A percentile compares a stretch with the other conserved stretches of the same genome.
phyloP scores from a whole-genome alignment of 805 yeast species.

The Metschnikowia continentalis region DNA sequence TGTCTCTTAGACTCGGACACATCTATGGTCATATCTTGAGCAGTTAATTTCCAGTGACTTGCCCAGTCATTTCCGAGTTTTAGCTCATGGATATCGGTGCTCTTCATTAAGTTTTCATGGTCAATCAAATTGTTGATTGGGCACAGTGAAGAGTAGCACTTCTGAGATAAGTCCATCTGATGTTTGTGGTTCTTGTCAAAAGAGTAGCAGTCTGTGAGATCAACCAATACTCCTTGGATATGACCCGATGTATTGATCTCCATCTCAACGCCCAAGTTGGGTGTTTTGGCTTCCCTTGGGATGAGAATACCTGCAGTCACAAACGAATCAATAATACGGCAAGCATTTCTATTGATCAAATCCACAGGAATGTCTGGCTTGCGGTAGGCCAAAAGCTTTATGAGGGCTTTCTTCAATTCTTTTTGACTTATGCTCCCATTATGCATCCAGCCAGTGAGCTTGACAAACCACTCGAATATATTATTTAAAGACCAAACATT shows the following conservation, averaged over 20 bases:
- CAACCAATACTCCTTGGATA: conserved; percentile 42
- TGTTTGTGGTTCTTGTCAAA: conserved; percentile 13
- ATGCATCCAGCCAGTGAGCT: conserved; percentile 50
- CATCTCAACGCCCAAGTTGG: not conserved
- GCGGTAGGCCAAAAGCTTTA: conserved; percentile 47
- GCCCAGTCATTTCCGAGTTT: conserved; percentile 54
- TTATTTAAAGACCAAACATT: conserved; percentile 45
- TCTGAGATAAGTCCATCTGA: conserved; percentile 4
- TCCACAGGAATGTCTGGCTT: conserved; percentile 47
- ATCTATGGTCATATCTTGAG: conserved; percentile 50
- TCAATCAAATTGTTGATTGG: conserved; percentile 22
- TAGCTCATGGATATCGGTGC: conserved; percentile 20
- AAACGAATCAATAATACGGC: conserved; percentile 43
- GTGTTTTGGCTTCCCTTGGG: not conserved
- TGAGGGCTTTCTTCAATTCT: conserved; percentile 53
- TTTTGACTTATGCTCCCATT: conserved; percentile 45
- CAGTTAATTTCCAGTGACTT: conserved; percentile 58
- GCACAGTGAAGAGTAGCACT: conserved; percentile 34
- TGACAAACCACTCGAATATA: conserved; percentile 53
- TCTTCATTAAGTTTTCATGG: conserved; percentile 16
- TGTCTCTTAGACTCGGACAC: conserved; percentile 58
- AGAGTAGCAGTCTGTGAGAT: conserved; percentile 46
- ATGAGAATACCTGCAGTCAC: conserved; percentile 34
- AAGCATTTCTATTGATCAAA: conserved; percentile 48
- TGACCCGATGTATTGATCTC: conserved; percentile 11